phyloP scores from a whole-genome alignment of 2,329 filamentous ascomycete genomes.

The Ceratocystis colombiana region DNA sequence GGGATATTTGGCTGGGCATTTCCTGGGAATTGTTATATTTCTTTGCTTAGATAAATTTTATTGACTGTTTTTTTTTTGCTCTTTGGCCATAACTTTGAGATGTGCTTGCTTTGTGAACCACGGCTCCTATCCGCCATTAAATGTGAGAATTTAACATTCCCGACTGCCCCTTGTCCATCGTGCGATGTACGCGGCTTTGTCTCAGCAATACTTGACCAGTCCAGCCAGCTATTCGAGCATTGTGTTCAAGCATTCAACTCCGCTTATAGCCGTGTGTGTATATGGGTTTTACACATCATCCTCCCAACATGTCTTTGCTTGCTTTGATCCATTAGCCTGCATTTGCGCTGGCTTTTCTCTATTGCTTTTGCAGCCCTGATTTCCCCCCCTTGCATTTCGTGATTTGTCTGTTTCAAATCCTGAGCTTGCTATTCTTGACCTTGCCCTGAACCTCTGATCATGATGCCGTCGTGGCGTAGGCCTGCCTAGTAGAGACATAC shows the following conservation, averaged over 20 bases:
- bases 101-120: too few species aligned
- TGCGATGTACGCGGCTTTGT: too few species aligned
- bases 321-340: neutral
- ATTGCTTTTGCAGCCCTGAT: neutral
- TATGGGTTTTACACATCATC: too few species aligned
- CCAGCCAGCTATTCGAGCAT: too few species aligned
- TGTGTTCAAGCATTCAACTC: too few species aligned
- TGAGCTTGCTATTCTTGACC: neutral
- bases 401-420: slow-evolving; percentile 6
- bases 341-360: neutral
- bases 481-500: too few species aligned
- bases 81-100: neutral
- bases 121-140: too few species aligned
- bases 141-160: neutral
- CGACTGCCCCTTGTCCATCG: neutral
- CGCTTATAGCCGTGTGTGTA: too few species aligned
- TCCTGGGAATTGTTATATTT: slow-evolving; percentile 7
- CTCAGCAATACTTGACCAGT: too few species aligned
- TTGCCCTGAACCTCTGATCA: neutral
- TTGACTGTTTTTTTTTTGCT: neutral
- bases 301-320: neutral
- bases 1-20: slow-evolving; percentile 9
- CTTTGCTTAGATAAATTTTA: slow-evolving; percentile 9
- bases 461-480: neutral
- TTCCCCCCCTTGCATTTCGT: neutral